Base-by-base conservation (phyloP, 805 yeast species). In the Starmera quercuum region DNA sequence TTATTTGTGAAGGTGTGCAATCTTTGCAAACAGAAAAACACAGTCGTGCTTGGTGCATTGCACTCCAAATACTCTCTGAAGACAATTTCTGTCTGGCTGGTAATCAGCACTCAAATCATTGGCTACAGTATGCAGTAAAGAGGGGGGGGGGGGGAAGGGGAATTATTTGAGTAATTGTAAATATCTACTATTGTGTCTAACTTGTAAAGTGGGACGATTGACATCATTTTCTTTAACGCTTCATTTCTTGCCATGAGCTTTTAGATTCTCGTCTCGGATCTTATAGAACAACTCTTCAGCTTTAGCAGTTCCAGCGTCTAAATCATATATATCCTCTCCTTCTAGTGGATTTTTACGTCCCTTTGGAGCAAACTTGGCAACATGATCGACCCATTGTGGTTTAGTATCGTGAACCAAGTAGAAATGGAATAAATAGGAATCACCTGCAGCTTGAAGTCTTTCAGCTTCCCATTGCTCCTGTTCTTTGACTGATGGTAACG, bases 401-500 rank as follows among this genome's bases (percentile, higher is more conserved):
- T 50, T 46, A 8, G 52, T 56, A 17, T 38, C 41, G 18, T 25
- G 22, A 34, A 43, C 51, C 5, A 54, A 44, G 39, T 59, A 61
- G 26, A 52, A 63, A 44, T 62, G 66, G 44, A 53, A 63, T 4
- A 44, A 19, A 12, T 47, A 30, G 16, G 31, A 37, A 29, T 39
- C 39, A 2, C 41, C 62, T 3, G 46, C 42, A 7, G 36, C 38
- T 10, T 43, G 46, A 7, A 58, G 31, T 32, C 56, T 44, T 5
- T 51, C 39, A 9, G 37, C 21, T 29, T 54, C 60, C 61, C 67
- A 62, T 14, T 47, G 37, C 6, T 24, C 29, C 42, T 70, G 74
- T 13, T 60, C 68, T 26, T 57, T 57, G 15, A 46, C 38, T 0
- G 60, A 29, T 2, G 77, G 76, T 13, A 70, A 47, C n/a, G 36